A percentile compares a stretch with the other conserved stretches of the same genome.
phyloP scores from a whole-genome alignment of 2,329 filamentous ascomycete species.

The Pseudogymnoascus pannorum region DNA sequence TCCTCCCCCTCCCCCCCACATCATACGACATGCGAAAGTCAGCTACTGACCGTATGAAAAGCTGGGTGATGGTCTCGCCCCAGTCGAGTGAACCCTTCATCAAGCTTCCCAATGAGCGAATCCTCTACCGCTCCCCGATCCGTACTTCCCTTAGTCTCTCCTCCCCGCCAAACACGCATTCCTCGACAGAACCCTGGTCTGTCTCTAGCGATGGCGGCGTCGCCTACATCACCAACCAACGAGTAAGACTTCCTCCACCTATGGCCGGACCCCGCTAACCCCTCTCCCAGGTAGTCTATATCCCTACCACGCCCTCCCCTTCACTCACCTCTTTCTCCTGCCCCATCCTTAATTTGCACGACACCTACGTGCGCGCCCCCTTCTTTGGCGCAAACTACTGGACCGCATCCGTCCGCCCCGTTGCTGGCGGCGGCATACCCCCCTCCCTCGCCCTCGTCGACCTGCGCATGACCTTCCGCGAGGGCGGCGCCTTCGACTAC shows the following conservation, averaged over 20 bases:
- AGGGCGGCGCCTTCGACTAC: constrained; percentile 92
- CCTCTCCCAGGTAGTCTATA: constrained; percentile 66
- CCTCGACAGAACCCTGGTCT: constrained; percentile 56
- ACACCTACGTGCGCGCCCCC: constrained; percentile 78
- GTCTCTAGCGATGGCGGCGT: constrained; percentile 68
- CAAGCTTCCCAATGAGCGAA: constrained; percentile 74
- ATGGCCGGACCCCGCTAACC: constrained; percentile 17
- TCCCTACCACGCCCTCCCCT: constrained; percentile 62
- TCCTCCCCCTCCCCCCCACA: constrained; percentile 12
- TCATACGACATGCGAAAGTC: constrained; percentile 20
- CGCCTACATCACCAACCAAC: constrained; percentile 76
- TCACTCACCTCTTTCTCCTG: constrained; percentile 77
- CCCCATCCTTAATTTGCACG: constrained; percentile 79
- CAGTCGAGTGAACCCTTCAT: constrained; percentile 60
- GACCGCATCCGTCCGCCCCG: constrained; percentile 72
- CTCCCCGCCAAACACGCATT: constrained; percentile 52
- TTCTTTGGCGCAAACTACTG: constrained; percentile 93
- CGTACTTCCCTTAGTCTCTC: constrained; percentile 72
- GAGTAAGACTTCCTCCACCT: constrained; percentile 48
- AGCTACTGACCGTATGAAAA: constrained; percentile 30
- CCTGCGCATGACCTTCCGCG: constrained; percentile 82
- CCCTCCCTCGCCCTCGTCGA: constrained; percentile 65
- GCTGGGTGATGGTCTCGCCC: constrained; percentile 89
- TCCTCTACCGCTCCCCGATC: constrained; percentile 71
- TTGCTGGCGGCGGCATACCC: constrained; percentile 76